These are phyloP conservation scores for Lasiodiplodia sp. DNA, from an alignment of 2,329 filamentous ascomycete genomes.

Conservation along the genomic window DNA sequence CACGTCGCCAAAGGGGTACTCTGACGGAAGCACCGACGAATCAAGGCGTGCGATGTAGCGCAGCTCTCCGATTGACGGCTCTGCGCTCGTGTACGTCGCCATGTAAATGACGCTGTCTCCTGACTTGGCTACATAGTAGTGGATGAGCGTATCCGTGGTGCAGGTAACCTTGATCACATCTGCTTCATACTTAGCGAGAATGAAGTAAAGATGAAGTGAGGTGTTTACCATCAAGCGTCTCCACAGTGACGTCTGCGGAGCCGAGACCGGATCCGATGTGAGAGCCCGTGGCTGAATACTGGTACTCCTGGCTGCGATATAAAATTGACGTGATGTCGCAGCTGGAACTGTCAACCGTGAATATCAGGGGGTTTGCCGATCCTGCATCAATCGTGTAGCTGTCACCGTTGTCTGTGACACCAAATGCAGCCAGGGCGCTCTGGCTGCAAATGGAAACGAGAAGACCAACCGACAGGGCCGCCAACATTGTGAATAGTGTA, in stretches of 20 bases:
- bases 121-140: conserved; percentile 68
- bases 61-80: conserved; percentile 58
- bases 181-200: conserved; percentile 32
- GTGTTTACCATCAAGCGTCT: conserved; percentile 40
- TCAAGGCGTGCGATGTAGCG: conserved; percentile 70
- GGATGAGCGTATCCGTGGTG: conserved; percentile 65
- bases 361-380: conserved; percentile 41
- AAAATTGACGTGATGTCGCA: conserved; percentile 71
- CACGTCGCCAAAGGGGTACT: conserved; percentile 50
- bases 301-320: conserved; percentile 66
- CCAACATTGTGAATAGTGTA: conserved; percentile 6
- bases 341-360: conserved; percentile 52
- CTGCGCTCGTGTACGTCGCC: conserved; percentile 65
- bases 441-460: conserved; percentile 14
- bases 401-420: conserved; percentile 41
- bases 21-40: conserved; percentile 46
- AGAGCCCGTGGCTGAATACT: conserved; percentile 60
- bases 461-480: not conserved
- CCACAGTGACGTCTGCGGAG: conserved; percentile 61
- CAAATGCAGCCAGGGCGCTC: conserved; percentile 44
- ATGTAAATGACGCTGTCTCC: conserved; percentile 65
- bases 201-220: not conserved
- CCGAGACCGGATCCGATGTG: conserved; percentile 68
- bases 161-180: conserved; percentile 69
- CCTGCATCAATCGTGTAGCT: conserved; percentile 46